Base-by-base conservation (phyloP, 177 flowering plant genomes). In the Tripterygium wilfordii region DNA sequence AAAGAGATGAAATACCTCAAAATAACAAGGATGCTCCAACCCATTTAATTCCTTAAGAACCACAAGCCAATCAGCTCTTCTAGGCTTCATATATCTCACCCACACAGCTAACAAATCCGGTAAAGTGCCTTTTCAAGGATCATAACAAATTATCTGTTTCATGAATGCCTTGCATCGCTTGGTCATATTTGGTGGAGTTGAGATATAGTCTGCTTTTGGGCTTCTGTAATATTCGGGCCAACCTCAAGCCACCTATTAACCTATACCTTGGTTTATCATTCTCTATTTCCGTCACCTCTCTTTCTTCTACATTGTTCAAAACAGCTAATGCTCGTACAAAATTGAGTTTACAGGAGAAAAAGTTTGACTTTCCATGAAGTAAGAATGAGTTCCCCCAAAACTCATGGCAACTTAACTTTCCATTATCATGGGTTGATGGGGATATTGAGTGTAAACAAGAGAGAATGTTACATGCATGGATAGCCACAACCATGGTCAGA, bases 11-110 rank as follows among this genome's bases (percentile, higher is more conserved):
- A 16, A 13, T 57, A 87, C 96, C 95, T 87, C 59, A 14, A 78
- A 45, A 45, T 71, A 62, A 55, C 76, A 42, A 0, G 89, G 86
- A 58, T 75, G 80, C 31, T 75, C 70, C 68, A 71, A 26, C 8
- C 15, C 51, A 30, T 60, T 57, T 73, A 91, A 57, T 44, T 83
- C 79, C 39, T 75, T 83, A 25, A 91, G 76, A 64, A 85, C 78
- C 8, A 61, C 40, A 49, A 91, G 88, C 98, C 98, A 87, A 52
- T 91, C 95, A 43, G 81, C 78, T 74, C 96, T 68, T 8, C 45
- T 53, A 31, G 98, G 98, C 70, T 81, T 87, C 86, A 80, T 85
- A 42, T 75, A 55, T 71, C 59, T 76, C 56, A 75, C 88, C 98
- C 98, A 91, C 50, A 60, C 54, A 15, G 45, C 65, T 66, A 91